Evolutionary conservation across 2,329 filamentous ascomycete species (phyloP).

Genomic region (Venturia oleaginea): DNA sequence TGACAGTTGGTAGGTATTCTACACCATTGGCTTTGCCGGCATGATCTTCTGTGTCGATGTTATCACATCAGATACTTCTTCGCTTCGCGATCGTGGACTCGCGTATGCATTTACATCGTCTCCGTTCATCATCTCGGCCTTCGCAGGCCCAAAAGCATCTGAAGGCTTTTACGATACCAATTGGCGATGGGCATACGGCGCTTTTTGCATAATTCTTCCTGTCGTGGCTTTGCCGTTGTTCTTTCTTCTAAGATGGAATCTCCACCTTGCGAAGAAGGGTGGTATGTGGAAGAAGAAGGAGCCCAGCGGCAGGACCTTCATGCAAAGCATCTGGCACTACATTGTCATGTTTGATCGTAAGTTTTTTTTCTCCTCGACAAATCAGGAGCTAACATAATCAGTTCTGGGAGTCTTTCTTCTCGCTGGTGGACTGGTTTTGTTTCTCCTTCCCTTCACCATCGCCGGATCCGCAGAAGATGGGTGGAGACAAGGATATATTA

Average conservation of each 20-base stretch:
- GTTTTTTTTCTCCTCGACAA: too few relatives aligned
- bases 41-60: conserved; percentile 53
- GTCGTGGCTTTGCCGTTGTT: conserved; percentile 48
- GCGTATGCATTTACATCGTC: conserved; percentile 54
- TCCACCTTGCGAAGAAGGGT: too few relatives aligned
- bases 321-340: too few relatives aligned
- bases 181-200: conserved; percentile 61
- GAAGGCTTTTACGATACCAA: conserved; percentile 45
- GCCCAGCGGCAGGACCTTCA: too few relatives aligned
- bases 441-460: conserved; percentile 61
- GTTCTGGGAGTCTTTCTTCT: too few relatives aligned
- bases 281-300: too few relatives aligned
- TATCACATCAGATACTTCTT: conserved; percentile 59
- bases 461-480: conserved; percentile 21
- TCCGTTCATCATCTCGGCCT: conserved; percentile 59
- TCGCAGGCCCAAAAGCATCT: conserved; percentile 50
- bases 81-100: conserved; percentile 54
- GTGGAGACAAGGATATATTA: conserved; percentile 31
- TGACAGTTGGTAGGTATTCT: too few relatives aligned
- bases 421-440: too few relatives aligned
- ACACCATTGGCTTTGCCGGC: conserved; percentile 51
- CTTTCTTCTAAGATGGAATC: too few relatives aligned
- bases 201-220: conserved; percentile 57
- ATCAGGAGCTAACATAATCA: too few relatives aligned
- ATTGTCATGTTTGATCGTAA: too few relatives aligned